Evolutionary conservation across 2,329 filamentous ascomycete species (phyloP).

Genomic region (Colletotrichum spinosum): DNA sequence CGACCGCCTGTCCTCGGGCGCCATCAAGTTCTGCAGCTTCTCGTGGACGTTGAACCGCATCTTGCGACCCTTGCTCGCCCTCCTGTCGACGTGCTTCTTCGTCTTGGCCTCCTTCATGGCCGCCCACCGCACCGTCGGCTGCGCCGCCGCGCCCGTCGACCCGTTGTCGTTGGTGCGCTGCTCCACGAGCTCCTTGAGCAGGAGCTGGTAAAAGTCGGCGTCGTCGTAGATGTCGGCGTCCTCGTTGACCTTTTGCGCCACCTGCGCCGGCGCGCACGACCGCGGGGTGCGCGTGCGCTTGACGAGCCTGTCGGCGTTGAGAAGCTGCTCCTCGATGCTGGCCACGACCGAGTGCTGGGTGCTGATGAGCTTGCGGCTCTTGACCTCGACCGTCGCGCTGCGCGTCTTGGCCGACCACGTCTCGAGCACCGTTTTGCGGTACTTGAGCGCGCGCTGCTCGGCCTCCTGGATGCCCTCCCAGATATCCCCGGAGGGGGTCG

Average conservation of each 20-base stretch:
- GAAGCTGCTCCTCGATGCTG: constrained; percentile 76
- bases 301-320: constrained; percentile 73
- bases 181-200: constrained; percentile 93
- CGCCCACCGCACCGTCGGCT: constrained; percentile 71
- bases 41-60: constrained; percentile 95
- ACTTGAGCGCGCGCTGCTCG: constrained; percentile 69
- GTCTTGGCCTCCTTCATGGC: constrained; percentile 82
- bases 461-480: constrained; percentile 78
- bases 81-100: constrained; percentile 88
- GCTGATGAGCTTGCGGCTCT: constrained; percentile 66
- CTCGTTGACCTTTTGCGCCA: constrained; percentile 66
- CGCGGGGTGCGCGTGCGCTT: constrained; percentile 77
- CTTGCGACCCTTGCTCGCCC: constrained; percentile 94
- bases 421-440: constrained; percentile 80
- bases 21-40: constrained; percentile 98
- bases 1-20: constrained; percentile 80
- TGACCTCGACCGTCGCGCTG: constrained; percentile 66
- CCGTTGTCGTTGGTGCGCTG: constrained; percentile 79
- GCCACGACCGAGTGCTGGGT: constrained; percentile 73
- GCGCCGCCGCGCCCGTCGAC: constrained; percentile 54
- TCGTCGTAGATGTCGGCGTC: constrained; percentile 85
- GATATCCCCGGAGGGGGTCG: constrained; percentile 72
- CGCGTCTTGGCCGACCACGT: constrained; percentile 88
- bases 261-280: constrained; percentile 80
- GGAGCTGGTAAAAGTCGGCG: constrained; percentile 91